phyloP scores from a whole-genome alignment of 257 asterid species.

The Henckelia pumila region DNA sequence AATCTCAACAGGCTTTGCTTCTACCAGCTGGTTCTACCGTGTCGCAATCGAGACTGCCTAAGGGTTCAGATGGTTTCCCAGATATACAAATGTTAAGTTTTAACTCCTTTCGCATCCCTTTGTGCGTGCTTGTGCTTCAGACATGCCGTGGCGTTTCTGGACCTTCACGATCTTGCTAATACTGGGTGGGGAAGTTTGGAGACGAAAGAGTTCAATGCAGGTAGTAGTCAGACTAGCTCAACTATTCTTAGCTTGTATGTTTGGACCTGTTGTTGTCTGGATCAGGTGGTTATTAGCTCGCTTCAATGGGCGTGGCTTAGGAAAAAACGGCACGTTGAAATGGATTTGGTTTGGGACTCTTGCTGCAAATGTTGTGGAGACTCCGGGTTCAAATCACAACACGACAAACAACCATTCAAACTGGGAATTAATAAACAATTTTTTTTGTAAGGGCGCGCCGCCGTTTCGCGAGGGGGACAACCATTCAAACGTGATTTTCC shows the following conservation, averaged over 20 bases:
- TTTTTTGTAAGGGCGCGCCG: too few relatives aligned
- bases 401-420: too few relatives aligned
- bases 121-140: conserved; percentile 25
- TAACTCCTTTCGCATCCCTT: neutral
- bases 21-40: too few relatives aligned
- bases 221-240: conserved; percentile 49
- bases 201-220: conserved; percentile 37
- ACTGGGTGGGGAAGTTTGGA: conserved; percentile 38
- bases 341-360: conserved; percentile 95
- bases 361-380: conserved; percentile 80
- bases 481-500: too few relatives aligned
- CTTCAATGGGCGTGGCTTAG: conserved; percentile 72
- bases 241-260: conserved; percentile 70
- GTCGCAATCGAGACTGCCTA: too few relatives aligned
- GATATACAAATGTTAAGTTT: conserved; percentile 23
- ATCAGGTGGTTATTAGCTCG: conserved; percentile 81
- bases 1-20: too few relatives aligned
- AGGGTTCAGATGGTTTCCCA: conserved; percentile 46
- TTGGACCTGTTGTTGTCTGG: conserved; percentile 92
- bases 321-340: conserved; percentile 42
- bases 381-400: too few relatives aligned
- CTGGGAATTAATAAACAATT: too few relatives aligned
- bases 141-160: conserved; percentile 26
- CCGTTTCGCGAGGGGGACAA: too few relatives aligned
- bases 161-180: conserved; percentile 38